Evolutionary conservation across 2,329 filamentous ascomycete species (phyloP).

Genomic region (Fusarium tricinctum): DNA sequence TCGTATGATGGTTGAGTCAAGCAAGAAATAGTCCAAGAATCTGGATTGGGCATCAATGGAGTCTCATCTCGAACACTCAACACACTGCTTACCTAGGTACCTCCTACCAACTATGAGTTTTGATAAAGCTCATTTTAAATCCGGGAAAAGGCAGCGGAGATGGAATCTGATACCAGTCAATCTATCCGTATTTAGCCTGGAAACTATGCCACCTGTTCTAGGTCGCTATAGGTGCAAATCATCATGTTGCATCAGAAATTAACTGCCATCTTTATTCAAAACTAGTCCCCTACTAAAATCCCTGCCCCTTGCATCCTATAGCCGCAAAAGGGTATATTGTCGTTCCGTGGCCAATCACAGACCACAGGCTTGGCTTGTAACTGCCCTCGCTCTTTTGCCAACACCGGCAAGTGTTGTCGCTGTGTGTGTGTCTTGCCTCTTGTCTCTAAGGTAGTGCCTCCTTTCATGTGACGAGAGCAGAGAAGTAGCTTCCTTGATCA

Average conservation of each 20-base stretch:
- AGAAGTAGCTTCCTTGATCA: not conserved
- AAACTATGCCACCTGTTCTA: not conserved
- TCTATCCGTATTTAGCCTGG: not conserved
- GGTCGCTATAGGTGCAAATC: not conserved
- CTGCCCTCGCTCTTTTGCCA: conserved; percentile 19
- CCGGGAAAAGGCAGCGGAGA: not conserved
- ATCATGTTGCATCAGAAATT: not conserved
- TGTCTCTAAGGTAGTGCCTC: conserved; percentile 7
- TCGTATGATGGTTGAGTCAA: not conserved
- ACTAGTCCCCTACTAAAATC: conserved; percentile 17
- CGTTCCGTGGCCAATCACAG: conserved; percentile 38
- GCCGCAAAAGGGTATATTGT: conserved; percentile 21
- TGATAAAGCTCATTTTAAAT: not conserved
- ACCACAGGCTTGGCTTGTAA: conserved; percentile 13
- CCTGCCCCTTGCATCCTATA: conserved; percentile 41
- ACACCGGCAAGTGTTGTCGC: not conserved
- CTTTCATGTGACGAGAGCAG: conserved; percentile 9
- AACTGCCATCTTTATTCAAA: conserved; percentile 1
- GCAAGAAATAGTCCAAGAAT: not conserved
- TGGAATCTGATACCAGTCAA: not conserved
- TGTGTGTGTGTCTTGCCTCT: conserved; percentile 16
- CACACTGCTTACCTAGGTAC: not conserved
- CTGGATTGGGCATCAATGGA: not conserved
- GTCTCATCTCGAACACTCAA: not conserved
- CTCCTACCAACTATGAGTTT: not conserved